Evolutionary conservation across 1,284 basidiomycete genomes (phyloP).

Genomic region (Polyporus tsugae): DNA sequence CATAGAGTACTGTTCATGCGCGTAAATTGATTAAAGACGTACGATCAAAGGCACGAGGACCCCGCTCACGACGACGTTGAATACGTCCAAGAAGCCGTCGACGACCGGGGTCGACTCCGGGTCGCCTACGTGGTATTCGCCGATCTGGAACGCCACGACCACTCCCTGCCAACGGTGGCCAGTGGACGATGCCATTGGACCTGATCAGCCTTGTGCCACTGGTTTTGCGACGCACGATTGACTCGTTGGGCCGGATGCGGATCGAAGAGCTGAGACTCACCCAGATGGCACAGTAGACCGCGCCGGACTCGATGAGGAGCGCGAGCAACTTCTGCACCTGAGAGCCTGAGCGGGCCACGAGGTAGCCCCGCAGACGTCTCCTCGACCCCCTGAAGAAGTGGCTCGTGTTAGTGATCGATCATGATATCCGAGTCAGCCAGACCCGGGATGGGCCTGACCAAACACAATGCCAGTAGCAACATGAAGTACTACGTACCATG

Average conservation of each 20-base stretch:
- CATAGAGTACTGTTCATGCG: too few relatives aligned
- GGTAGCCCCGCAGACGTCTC: neutral
- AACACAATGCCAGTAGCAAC: too few relatives aligned
- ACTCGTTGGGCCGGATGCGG: neutral
- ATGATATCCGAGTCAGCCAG: too few relatives aligned
- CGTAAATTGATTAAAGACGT: neutral
- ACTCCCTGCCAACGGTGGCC: neutral
- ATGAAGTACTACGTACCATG: too few relatives aligned
- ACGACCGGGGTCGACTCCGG: neutral
- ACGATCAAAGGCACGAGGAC: neutral
- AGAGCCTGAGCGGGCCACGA: neutral
- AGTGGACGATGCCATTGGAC: too few relatives aligned
- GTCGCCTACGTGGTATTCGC: neutral
- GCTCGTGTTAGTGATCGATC: too few relatives aligned
- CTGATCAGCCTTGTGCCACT: too few relatives aligned
- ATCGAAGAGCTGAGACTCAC: neutral
- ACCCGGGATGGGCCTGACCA: too few relatives aligned
- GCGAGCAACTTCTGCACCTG: neutral
- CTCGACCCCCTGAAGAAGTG: neutral
- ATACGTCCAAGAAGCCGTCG: neutral
- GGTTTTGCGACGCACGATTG: too few relatives aligned
- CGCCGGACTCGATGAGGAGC: constrained; percentile 7
- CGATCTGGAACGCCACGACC: neutral
- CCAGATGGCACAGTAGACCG: constrained; percentile 1
- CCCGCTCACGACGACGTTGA: neutral